Percentiles rank a stretch among this genome's conserved stretches.
phyloP scores from a whole-genome alignment of 352 stramenopile species.

The Pythium guiyangense region DNA sequence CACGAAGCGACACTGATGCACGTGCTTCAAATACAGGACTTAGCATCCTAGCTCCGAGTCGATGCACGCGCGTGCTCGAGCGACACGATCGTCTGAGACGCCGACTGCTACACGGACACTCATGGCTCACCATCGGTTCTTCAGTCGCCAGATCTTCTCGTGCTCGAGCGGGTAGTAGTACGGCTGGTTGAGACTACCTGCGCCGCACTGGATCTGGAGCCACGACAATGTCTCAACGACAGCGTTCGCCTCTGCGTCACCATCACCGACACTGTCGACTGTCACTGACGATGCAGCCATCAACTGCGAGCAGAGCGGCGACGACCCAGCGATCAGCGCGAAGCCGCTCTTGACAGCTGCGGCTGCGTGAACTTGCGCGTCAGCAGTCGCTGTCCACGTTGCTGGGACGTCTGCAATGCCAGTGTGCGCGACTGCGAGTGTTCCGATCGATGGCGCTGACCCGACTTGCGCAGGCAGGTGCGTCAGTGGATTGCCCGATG shows the following conservation, averaged over 20 bases:
- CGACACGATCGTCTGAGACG: no score
- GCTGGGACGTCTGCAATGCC: not conserved
- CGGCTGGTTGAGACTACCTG: no score
- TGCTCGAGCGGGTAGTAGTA: no score
- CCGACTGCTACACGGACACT: no score
- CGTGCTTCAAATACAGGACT: no score
- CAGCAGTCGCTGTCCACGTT: not conserved
- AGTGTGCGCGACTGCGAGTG: not conserved
- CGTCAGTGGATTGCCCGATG: conserved; percentile 8
- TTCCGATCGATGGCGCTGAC: not conserved
- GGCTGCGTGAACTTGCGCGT: not conserved
- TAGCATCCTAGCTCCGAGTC: no score
- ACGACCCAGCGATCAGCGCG: not conserved
- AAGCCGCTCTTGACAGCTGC: not conserved
- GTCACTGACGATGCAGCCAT: not conserved
- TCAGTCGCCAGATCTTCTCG: conserved; percentile 1
- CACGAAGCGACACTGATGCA: no score
- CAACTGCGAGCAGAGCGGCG: not conserved
- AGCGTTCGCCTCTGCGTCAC: no score
- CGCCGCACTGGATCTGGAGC: no score
- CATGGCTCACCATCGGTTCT: not conserved
- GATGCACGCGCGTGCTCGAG: no score
- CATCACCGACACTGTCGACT: not conserved
- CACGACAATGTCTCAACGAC: not conserved
- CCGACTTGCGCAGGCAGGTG: conserved; percentile 1